Conservation (phyloP, 805 yeast genomes). For the Ogataea henricii region DNA sequence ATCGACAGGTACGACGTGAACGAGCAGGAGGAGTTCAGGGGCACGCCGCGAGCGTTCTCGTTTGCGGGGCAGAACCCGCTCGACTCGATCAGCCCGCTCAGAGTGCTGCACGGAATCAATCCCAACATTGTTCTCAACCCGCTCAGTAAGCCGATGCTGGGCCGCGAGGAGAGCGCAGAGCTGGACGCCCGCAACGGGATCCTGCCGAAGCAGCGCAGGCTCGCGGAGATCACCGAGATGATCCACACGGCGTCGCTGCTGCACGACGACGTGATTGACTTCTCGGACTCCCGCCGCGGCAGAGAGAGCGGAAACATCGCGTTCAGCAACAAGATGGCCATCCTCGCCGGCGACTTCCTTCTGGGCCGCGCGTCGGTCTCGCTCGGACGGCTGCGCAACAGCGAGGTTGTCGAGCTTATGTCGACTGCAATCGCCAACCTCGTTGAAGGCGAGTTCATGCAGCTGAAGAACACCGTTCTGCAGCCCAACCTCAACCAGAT, state of each 20-base stretch:
- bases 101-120: constrained; percentile 84
- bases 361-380: constrained; percentile 97
- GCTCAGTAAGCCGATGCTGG: constrained; percentile 74
- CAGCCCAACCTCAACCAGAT: constrained; percentile 47
- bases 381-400: constrained; percentile 86
- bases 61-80: constrained; percentile 62
- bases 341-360: constrained; percentile 93
- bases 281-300: constrained; percentile 85
- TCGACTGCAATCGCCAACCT: constrained; percentile 95
- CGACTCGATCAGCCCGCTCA: constrained; percentile 76
- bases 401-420: constrained; percentile 95
- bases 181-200: constrained; percentile 69
- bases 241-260: constrained; percentile 94
- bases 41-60: constrained; percentile 54
- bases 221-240: constrained; percentile 98
- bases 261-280: constrained; percentile 96
- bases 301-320: constrained; percentile 91
- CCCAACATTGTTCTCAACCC: constrained; percentile 85
- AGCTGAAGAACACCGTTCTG: constrained; percentile 87
- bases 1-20: constrained; percentile 68
- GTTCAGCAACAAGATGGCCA: constrained; percentile 96
- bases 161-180: constrained; percentile 54
- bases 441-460: constrained; percentile 99
- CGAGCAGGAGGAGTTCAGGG: constrained; percentile 62
- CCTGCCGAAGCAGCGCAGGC: constrained; percentile 88